Evolutionary conservation across 352 stramenopile genomes (phyloP).

Genomic region (Globisporangium iwayamae): DNA sequence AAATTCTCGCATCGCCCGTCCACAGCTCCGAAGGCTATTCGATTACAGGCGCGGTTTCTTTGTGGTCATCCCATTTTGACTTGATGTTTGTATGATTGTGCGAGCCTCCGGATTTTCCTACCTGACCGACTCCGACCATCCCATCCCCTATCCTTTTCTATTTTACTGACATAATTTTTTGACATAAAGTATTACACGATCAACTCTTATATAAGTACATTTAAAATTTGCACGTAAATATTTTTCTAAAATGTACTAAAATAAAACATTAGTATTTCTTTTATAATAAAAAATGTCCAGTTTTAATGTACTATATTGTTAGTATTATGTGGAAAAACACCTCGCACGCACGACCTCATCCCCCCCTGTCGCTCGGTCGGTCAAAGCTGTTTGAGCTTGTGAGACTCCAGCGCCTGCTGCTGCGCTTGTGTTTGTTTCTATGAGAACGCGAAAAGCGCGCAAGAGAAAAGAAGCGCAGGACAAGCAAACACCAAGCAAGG

Average conservation of each 20-base stretch:
- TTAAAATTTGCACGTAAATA: too few relatives aligned
- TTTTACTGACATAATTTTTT: neutral
- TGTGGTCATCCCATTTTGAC: neutral
- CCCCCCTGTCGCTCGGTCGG: neutral
- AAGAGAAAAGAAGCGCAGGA: conserved; percentile 25
- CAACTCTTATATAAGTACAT: too few relatives aligned
- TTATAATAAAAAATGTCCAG: neutral
- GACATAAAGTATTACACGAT: too few relatives aligned
- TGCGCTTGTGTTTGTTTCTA: neutral
- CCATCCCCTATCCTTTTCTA: too few relatives aligned
- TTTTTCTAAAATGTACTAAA: too few relatives aligned
- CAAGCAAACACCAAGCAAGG: conserved; percentile 13
- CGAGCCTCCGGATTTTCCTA: neutral
- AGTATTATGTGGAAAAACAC: neutral
- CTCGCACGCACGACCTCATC: neutral
- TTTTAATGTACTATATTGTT: neutral
- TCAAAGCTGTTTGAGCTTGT: neutral
- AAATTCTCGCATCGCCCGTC: neutral
- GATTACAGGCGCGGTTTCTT: conserved; percentile 2
- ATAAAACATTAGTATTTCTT: neutral
- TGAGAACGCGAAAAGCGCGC: conserved; percentile 15
- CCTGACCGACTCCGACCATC: neutral
- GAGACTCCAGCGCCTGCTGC: neutral
- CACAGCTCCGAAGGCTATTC: neutral
- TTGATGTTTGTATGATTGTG: neutral